Percentiles rank a stretch among this genome's conserved stretches.
These are phyloP conservation scores for Sorghum bicolor DNA, from an alignment of 176 grass and related monocot genomes.

Conservation along the genomic window DNA sequence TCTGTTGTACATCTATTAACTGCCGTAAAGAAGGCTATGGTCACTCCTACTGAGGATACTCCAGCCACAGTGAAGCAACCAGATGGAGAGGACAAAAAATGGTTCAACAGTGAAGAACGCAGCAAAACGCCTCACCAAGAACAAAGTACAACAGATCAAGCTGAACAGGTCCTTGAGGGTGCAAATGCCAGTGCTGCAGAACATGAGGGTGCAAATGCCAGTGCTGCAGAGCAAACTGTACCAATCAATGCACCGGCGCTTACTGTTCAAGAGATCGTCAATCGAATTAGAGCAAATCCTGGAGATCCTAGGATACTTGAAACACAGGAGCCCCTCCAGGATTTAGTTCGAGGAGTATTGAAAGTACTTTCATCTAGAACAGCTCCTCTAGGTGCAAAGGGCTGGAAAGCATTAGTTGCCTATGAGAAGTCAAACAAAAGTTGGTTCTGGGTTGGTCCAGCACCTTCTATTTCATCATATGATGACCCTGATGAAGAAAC, in stretches of 20 bases:
- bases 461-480: slow-evolving; percentile 42
- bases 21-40: slow-evolving; percentile 87
- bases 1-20: slow-evolving; percentile 94
- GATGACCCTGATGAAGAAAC: slow-evolving; percentile 85
- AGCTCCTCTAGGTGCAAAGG: slow-evolving; percentile 93
- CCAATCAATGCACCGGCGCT: slow-evolving; percentile 45
- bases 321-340: slow-evolving; percentile 96
- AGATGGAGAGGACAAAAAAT: slow-evolving; percentile 48
- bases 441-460: slow-evolving; percentile 82
- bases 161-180: slow-evolving; percentile 40
- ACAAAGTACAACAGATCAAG: slow-evolving; percentile 33
- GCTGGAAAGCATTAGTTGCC: slow-evolving; percentile 74
- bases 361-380: slow-evolving; percentile 95
- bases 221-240: slow-evolving; percentile 32
- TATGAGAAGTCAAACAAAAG: slow-evolving; percentile 94
- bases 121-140: slow-evolving; percentile 51
- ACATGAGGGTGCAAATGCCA: slow-evolving; percentile 39
- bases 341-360: slow-evolving; percentile 89
- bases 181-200: slow-evolving; percentile 28
- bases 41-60: slow-evolving; percentile 46
- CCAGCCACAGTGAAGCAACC: slow-evolving; percentile 28
- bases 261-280: slow-evolving; percentile 82
- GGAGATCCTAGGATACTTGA: slow-evolving; percentile 95
- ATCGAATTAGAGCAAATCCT: slow-evolving; percentile 77
- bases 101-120: slow-evolving; percentile 40